A percentile compares a stretch with the other conserved stretches of the same genome.
These are phyloP conservation scores for Soucietia sequanensis DNA, from an alignment of 805 yeast genomes.

Conservation along the genomic window DNA sequence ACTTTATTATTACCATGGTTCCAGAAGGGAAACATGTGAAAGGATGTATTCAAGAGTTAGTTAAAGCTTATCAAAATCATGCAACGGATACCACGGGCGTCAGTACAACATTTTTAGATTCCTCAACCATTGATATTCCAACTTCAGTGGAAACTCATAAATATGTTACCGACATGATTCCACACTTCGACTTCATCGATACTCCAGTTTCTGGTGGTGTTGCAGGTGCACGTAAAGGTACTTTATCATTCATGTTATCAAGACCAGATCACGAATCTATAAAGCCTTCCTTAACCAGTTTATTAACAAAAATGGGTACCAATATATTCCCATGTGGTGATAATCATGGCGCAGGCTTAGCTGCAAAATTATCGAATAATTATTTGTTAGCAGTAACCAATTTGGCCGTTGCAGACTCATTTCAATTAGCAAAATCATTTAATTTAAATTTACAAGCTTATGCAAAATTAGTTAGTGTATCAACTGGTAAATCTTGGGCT, in stretches of 20 bases:
- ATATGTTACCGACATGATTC: constrained; percentile 28
- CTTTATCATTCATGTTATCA: constrained; percentile 54
- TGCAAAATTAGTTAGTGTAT: constrained; percentile 49
- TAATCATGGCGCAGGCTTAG: constrained; percentile 50
- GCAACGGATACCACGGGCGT: constrained; percentile 5
- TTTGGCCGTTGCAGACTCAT: constrained; percentile 54
- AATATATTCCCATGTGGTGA: constrained; percentile 49
- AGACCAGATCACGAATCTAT: constrained; percentile 26
- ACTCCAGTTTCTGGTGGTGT: constrained; percentile 60
- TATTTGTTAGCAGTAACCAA: constrained; percentile 53
- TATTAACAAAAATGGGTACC: constrained; percentile 45
- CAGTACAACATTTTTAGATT: constrained; percentile 41
- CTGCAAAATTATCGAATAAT: constrained; percentile 55
- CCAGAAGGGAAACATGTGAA: constrained; percentile 54
- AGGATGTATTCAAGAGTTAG: constrained; percentile 38
- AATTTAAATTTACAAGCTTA: constrained; percentile 47
- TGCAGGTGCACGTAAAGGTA: constrained; percentile 51
- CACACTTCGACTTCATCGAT: constrained; percentile 46
- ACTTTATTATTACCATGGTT: constrained; percentile 49
- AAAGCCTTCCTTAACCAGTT: constrained; percentile 25
- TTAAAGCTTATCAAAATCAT: constrained; percentile 22
- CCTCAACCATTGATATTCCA: constrained; percentile 51
- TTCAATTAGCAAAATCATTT: constrained; percentile 49
- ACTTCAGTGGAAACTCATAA: constrained; percentile 43
- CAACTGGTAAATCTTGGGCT: constrained; percentile 57